Percentiles rank a stretch among this genome's conserved stretches.
phyloP scores from a whole-genome alignment of 2,329 filamentous ascomycete species.

The Penicillium sp. region DNA sequence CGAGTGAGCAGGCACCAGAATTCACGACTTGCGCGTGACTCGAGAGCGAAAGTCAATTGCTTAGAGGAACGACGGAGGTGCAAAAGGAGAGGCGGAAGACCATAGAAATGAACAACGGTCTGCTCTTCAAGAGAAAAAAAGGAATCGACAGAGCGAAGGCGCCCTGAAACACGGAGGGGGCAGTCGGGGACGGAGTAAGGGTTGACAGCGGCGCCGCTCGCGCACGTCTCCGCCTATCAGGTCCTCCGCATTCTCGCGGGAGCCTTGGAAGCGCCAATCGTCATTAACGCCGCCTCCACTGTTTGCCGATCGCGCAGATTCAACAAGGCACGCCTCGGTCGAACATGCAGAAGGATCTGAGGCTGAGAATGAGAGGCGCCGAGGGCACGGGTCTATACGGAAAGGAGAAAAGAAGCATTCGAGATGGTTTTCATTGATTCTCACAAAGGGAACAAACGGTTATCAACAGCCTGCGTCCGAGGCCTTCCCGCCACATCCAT shows the following conservation, averaged over 20 bases:
- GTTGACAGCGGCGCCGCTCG: slow-evolving; percentile 15
- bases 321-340: background rate
- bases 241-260: slow-evolving; percentile 11
- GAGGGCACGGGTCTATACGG: too few relatives aligned
- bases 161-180: slow-evolving; percentile 20
- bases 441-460: slow-evolving; percentile 32
- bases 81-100: background rate
- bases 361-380: background rate
- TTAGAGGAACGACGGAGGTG: background rate
- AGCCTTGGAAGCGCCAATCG: slow-evolving; percentile 17
- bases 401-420: too few relatives aligned
- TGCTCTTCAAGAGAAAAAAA: background rate
- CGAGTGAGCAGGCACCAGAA: slow-evolving; percentile 9
- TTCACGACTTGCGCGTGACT: background rate
- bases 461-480: slow-evolving; percentile 28
- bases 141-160: background rate
- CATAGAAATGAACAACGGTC: slow-evolving; percentile 2
- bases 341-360: too few relatives aligned
- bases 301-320: slow-evolving; percentile 23
- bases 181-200: slow-evolving; percentile 11
- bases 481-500: slow-evolving; percentile 25
- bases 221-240: slow-evolving; percentile 19
- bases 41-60: background rate
- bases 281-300: slow-evolving; percentile 22
- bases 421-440: slow-evolving; percentile 20